Evolutionary conservation across 768 basidiomycete species (phyloP), one percentile per base, ranked within the genome.

Genomic region (Pilatotrama ljubarskyi): DNA sequence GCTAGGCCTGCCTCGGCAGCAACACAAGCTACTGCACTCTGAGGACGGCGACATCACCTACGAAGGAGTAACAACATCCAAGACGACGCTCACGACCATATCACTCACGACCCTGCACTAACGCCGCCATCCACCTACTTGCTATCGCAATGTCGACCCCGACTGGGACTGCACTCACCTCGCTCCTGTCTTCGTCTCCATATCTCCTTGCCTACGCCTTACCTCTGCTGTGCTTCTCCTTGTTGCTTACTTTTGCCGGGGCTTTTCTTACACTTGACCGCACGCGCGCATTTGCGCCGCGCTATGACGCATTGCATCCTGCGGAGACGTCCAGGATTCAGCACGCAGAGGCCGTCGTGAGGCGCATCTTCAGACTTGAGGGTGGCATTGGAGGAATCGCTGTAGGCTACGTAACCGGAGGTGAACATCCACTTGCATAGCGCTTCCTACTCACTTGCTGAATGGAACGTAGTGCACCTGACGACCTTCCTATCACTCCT

Each of bases 251-350:
- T 7, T 85, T 88, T 67, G 76, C 85, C n/a, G 87, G 88, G n/a
- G 79, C 86, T 2, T 89, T 90, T 70, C 75, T 89, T 20, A 88
- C 82, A 17, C 79, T 90, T 49, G 87, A 89, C 68, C 84, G 88
- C 40, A 83, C 87, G 20, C 80, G 85, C 38, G 79, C 82, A 7
- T 88, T 90, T 65, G 74, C 81, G 0, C 77, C 82, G 36, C 71
- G 73, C 8, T 73, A 74, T 64, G 74, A 73, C 50, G 67, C 68
- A 18, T 29, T 66, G 10, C 63, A 57, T 64, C 72, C 53, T 74
- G 77, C 26, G 5, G 59, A 58, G 8, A 55, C 60, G 36, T 54
- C 51, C 57, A 65, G 46, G 51, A 32, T 58, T 52, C 60, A 57
- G 48, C 44, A 54, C 52, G 42, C 64, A 13, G 60, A 60, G 47